Base-by-base conservation (phyloP, 768 basidiomycete genomes). In the Tricholoma saponaceum region DNA sequence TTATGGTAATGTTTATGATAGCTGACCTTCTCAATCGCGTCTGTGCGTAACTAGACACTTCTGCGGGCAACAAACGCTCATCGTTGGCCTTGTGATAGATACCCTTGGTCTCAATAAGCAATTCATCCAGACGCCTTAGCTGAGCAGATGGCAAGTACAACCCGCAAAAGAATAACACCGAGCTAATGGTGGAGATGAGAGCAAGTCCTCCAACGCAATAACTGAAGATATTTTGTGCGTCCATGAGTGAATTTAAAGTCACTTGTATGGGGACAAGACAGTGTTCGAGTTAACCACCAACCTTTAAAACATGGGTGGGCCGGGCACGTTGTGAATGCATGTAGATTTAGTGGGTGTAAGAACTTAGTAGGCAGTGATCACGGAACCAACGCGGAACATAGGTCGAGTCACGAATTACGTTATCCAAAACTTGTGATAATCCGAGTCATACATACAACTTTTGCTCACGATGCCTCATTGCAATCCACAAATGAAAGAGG, bases 141-240 rank as follows among this genome's bases (percentile, higher is more conserved):
- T 49, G 51, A 4, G 39, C 41, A 13, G 30, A 30, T 16, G 58
- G 58, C 6, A 59, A 16, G 13, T 53, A 57, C 13, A 46, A 4
- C 14, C 32, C 14, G 14, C 18, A 39, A 10, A 32, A 58, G 20
- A 61, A n/a, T 20, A 58, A 6, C 16, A 43, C 30, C 20, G 57
- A 52, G n/a, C 20, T 23, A 7, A 53, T 9, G 22, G 54, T 32
- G n/a, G 26, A 49, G 20, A 60, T 47, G 43, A 60, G 54, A 10
- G 55, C 54, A 43, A 60, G 52, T 1, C 30, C 53, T 3, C 60
- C 62, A 12, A 59, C 50, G 39, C 59, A 32, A 14, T 61, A 56
- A 20, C 46, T 56, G 55, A 61, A 55, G 53, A 51, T 32, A 18
- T 55, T 50, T 28, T 52, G 22, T 10, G 47, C 44, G 9, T 12